These are phyloP conservation scores for Phyllosticta paracitricarpa DNA, from an alignment of 2,329 filamentous ascomycete species.

Conservation along the genomic window DNA sequence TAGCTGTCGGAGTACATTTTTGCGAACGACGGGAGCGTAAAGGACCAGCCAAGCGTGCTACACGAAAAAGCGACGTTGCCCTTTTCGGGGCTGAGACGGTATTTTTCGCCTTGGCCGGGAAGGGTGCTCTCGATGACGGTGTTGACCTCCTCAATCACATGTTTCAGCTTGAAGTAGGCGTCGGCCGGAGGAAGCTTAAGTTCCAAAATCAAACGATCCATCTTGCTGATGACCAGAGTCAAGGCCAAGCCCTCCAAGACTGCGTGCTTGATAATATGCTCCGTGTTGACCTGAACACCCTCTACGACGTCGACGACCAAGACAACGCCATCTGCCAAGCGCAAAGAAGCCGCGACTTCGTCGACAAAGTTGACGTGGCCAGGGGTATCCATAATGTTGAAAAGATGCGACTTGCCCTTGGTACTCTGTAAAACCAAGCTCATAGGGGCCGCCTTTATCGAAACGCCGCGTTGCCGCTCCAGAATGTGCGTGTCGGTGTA, in stretches of 20 bases:
- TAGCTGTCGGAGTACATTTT: slow-evolving; percentile 93
- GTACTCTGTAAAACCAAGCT: slow-evolving; percentile 80
- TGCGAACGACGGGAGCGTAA: slow-evolving; percentile 86
- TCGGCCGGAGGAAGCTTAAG: slow-evolving; percentile 88
- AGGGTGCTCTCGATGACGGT: slow-evolving; percentile 83
- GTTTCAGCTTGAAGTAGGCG: slow-evolving; percentile 97
- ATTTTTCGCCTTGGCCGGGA: slow-evolving; percentile 68
- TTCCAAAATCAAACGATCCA: slow-evolving; percentile 90
- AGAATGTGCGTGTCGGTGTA: slow-evolving; percentile 90
- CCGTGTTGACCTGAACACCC: slow-evolving; percentile 96
- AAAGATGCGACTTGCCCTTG: slow-evolving; percentile 84
- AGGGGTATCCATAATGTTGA: slow-evolving; percentile 93
- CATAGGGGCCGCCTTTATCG: slow-evolving; percentile 91
- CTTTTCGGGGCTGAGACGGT: slow-evolving; percentile 84
- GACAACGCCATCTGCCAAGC: slow-evolving; percentile 84
- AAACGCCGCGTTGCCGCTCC: slow-evolving; percentile 81
- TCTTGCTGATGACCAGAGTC: slow-evolving; percentile 89
- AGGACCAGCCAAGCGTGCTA: slow-evolving; percentile 91
- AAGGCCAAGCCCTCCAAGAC: slow-evolving; percentile 82
- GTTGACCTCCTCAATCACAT: slow-evolving; percentile 98
- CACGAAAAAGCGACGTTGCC: slow-evolving; percentile 97
- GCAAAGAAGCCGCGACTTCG: slow-evolving; percentile 80
- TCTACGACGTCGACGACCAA: slow-evolving; percentile 94
- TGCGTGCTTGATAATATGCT: slow-evolving; percentile 94
- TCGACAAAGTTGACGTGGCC: slow-evolving; percentile 98